A percentile compares a stretch with the other conserved stretches of the same genome.
Conservation (phyloP, 257 asterid species). For the Jacaranda mimosifolia region DNA sequence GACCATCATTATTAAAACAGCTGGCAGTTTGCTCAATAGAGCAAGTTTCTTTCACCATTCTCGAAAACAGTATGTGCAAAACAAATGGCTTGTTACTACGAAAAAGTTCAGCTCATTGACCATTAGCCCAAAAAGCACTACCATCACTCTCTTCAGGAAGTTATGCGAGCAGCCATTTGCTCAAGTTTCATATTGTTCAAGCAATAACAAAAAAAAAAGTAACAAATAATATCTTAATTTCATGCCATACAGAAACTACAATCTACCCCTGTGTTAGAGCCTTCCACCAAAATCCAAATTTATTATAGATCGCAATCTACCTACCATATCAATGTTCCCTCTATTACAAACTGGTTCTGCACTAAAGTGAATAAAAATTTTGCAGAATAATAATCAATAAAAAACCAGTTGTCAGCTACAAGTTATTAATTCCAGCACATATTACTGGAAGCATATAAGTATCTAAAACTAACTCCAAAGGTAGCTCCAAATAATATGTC, state of each 20-base stretch:
- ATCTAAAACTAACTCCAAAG: background rate
- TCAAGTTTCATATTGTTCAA: too few species aligned
- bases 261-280: slow-evolving; percentile 11
- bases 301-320: too few species aligned
- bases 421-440: background rate
- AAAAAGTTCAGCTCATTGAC: background rate
- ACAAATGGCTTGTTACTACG: slow-evolving; percentile 8
- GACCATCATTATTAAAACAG: background rate
- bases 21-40: too few species aligned
- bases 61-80: background rate
- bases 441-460: slow-evolving; percentile 14
- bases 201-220: background rate
- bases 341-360: background rate
- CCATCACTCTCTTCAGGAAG: background rate
- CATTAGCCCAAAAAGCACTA: background rate
- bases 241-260: too few species aligned
- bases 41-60: background rate
- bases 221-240: too few species aligned
- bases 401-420: background rate
- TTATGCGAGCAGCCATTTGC: slow-evolving; percentile 18
- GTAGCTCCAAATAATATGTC: background rate
- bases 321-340: too few species aligned
- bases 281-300: background rate
- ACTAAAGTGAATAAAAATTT: slow-evolving; percentile 2
- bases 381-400: background rate